These are phyloP conservation scores for Kazachstania sp. DNA, from an alignment of 1,139 yeast genomes.

Conservation along the genomic window DNA sequence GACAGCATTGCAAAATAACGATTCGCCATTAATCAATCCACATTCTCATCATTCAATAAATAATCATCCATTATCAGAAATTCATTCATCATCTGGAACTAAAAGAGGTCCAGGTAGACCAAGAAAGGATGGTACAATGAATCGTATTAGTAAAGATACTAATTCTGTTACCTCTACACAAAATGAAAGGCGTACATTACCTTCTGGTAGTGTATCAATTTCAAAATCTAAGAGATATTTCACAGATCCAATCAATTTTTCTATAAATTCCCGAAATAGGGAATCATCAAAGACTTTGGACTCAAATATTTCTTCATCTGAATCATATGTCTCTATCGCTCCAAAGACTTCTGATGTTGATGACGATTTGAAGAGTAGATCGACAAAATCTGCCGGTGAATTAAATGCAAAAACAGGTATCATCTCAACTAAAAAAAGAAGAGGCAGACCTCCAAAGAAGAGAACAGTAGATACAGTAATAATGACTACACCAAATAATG, in stretches of 20 bases:
- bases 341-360: not conserved
- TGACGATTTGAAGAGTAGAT: not conserved
- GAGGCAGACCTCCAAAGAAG: conserved; percentile 31
- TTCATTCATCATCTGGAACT: not conserved
- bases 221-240: conserved; percentile 30
- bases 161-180: not conserved
- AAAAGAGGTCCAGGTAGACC: conserved; percentile 31
- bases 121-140: conserved; percentile 18
- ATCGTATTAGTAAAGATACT: not conserved
- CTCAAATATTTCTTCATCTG: not conserved
- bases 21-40: not conserved
- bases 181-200: conserved; percentile 8
- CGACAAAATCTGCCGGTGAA: not conserved
- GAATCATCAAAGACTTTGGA: not conserved
- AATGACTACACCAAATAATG: conserved; percentile 6
- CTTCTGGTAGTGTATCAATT: conserved; percentile 23
- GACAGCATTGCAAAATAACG: not conserved
- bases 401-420: not conserved
- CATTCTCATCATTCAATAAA: too few species aligned
- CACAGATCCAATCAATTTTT: conserved; percentile 31
- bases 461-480: conserved; percentile 24
- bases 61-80: not conserved
- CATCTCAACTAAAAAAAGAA: conserved; percentile 7
- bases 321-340: not conserved
- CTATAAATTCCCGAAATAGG: conserved; percentile 3